Conservation (phyloP, 805 yeast genomes). For the Candida corydali region DNA sequence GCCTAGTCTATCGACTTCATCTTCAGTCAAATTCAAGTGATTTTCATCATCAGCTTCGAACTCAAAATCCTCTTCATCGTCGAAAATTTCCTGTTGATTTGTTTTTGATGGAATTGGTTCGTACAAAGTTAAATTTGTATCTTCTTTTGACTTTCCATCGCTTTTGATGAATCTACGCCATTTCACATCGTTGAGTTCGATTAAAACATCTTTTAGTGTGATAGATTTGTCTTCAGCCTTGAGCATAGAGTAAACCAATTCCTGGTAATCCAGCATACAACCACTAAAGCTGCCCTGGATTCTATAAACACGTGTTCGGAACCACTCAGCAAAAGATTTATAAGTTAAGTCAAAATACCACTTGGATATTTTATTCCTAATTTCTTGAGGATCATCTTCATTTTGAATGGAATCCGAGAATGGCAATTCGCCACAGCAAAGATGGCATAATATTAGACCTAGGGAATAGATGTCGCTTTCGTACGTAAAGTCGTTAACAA, state of each 20-base stretch:
- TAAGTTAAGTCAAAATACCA: conserved; percentile 26
- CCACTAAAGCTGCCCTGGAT: conserved; percentile 1
- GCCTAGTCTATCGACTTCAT: too few species aligned
- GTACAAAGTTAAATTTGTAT: conserved; percentile 1
- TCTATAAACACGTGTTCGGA: conserved; percentile 7
- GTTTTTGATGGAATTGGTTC: too few species aligned
- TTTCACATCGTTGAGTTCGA: conserved; percentile 19
- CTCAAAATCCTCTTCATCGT: conserved; percentile 7
- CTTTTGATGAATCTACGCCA: conserved; percentile 10
- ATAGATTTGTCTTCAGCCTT: conserved; percentile 18
- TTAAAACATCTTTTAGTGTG: conserved; percentile 16
- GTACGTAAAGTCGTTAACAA: conserved; percentile 54
- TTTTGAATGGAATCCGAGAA: conserved; percentile 24
- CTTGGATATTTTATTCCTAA: conserved; percentile 20
- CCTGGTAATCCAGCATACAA: conserved; percentile 12
- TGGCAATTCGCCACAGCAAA: conserved; percentile 72
- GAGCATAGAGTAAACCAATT: conserved; percentile 27
- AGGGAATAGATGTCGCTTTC: conserved; percentile 78
- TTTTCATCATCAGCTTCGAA: conserved; percentile 6
- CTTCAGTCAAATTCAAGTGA: conserved; percentile 8
- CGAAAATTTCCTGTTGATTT: too few species aligned
- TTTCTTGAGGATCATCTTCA: conserved; percentile 26
- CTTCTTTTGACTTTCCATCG: neutral
- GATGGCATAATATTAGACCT: conserved; percentile 75
- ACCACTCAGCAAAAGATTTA: conserved; percentile 23